Base-by-base conservation (phyloP, 1,284 basidiomycete genomes). In the Anthracocystis panici-leucophaei region DNA sequence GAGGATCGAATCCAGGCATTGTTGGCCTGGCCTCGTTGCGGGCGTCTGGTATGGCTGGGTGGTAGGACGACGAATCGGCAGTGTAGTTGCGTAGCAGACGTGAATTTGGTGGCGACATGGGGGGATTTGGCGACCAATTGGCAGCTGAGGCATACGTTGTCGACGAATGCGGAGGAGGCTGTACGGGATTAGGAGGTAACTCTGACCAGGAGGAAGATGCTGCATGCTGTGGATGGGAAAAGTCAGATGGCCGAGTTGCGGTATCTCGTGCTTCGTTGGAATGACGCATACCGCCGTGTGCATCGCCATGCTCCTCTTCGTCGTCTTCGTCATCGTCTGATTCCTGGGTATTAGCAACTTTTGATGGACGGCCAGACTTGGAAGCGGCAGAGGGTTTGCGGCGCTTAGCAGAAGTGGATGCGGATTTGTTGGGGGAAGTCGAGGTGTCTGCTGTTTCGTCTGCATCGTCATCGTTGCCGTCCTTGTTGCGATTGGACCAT, bases 401-500 rank as follows among this genome's bases (percentile, higher is more conserved):
- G 4, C 63, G 57, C 51, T 71, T 71, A 38, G 55, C 54, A 21
- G 62, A 50, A 0, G 38, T 11, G 18, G 38, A 33, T 2, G 51
- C 18, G n/a, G 58, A 25, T n/a, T 58, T 65, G 50, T 11, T 57
- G 16, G 41, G 48, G 5, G 62, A 62, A 16, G 51, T 38, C 4
- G 63, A 65, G 16, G 68, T 29, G 10, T 20, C 50, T 12, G 54
- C 16, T 21, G 54, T 45, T 33, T 71, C 58, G 38, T 69, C 58
- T 10, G 18, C 53, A 21, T 78, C 72, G 31, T 70, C 64, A 18
- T 67, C 72, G 10, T 56, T 53, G 50, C 27, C 68, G 16, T 74
- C 67, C 57, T 77, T 77, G 42, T 57, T 48, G 14, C 69, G 65
- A 35, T 71, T 76, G 29, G 74, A 77, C 77, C 77, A 79, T 59